Percentiles rank a stretch among this genome's conserved stretches.
Evolutionary conservation across 768 basidiomycete genomes (phyloP).

Genomic region (Podaxis sp.): DNA sequence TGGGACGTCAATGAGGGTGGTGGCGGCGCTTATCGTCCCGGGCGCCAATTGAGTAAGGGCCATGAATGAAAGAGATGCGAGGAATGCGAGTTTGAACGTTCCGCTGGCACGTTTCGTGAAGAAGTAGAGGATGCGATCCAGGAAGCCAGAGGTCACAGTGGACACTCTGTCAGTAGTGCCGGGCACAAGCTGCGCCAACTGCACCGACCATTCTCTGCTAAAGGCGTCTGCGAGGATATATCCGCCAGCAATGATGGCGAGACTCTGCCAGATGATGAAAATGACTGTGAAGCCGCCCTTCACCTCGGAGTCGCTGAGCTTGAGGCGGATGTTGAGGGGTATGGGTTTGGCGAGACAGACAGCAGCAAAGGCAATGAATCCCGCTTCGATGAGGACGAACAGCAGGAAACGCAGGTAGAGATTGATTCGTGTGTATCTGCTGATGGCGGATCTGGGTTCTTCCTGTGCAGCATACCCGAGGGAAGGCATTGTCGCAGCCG

Average conservation of each 20-base stretch:
- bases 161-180: conserved; percentile 13
- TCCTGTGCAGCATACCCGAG: neutral
- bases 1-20: conserved; percentile 2
- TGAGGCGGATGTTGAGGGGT: neutral
- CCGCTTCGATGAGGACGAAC: conserved; percentile 4
- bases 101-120: conserved; percentile 4
- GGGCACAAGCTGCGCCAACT: neutral
- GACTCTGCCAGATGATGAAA: conserved; percentile 9
- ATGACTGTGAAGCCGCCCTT: conserved; percentile 14
- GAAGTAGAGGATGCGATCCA: conserved; percentile 11
- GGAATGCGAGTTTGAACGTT: conserved; percentile 12
- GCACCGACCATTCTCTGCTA: conserved; percentile 15
- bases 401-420: neutral
- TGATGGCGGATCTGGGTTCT: neutral
- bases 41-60: conserved; percentile 8
- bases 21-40: conserved; percentile 13
- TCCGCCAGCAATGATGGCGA: conserved; percentile 9
- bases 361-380: conserved; percentile 7
- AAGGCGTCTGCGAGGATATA: conserved; percentile 13
- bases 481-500: neutral
- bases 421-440: neutral
- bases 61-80: conserved; percentile 9
- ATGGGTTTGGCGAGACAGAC: conserved; percentile 9
- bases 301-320: conserved; percentile 10
- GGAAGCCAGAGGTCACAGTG: conserved; percentile 11